Conservation (phyloP, 177 flowering plant genomes). For the Tripterygium wilfordii region DNA sequence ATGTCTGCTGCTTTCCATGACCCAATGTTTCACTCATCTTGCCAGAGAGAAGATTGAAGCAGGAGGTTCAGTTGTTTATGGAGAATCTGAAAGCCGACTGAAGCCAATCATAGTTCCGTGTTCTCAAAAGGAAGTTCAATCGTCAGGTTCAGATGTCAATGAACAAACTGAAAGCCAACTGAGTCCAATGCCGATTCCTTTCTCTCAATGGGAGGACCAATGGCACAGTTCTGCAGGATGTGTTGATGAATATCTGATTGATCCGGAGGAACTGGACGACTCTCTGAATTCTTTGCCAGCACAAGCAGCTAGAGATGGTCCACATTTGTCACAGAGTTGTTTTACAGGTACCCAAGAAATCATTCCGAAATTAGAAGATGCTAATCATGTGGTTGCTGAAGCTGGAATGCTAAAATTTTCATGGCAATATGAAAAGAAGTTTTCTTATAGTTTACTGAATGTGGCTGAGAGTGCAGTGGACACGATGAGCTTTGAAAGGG, state of each 20-base stretch:
- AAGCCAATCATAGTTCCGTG: neutral
- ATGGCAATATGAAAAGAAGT: slow-evolving; percentile 14
- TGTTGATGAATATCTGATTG: slow-evolving; percentile 7
- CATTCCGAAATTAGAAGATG: neutral
- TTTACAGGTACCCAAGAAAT: neutral
- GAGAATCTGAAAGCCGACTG: neutral
- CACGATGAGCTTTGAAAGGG: slow-evolving; percentile 11
- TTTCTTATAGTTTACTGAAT: slow-evolving; percentile 4
- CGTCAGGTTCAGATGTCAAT: slow-evolving; percentile 1
- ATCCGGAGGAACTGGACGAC: slow-evolving; percentile 5
- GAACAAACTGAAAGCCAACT: neutral
- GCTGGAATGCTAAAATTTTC: slow-evolving; percentile 1
- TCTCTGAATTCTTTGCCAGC: neutral
- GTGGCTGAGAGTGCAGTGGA: neutral
- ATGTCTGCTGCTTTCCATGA: too few relatives aligned
- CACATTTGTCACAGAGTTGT: neutral
- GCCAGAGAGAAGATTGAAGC: slow-evolving; percentile 7
- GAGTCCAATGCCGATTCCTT: neutral
- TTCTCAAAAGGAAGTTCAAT: slow-evolving; percentile 7
- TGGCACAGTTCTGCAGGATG: slow-evolving; percentile 1
- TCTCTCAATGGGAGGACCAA: slow-evolving; percentile 6
- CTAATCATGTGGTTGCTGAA: neutral
- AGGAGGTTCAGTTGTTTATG: neutral
- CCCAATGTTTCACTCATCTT: too few relatives aligned
- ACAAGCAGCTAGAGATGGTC: neutral